phyloP scores from a whole-genome alignment of 2,329 filamentous ascomycete species.

The Penicillium palitans region DNA sequence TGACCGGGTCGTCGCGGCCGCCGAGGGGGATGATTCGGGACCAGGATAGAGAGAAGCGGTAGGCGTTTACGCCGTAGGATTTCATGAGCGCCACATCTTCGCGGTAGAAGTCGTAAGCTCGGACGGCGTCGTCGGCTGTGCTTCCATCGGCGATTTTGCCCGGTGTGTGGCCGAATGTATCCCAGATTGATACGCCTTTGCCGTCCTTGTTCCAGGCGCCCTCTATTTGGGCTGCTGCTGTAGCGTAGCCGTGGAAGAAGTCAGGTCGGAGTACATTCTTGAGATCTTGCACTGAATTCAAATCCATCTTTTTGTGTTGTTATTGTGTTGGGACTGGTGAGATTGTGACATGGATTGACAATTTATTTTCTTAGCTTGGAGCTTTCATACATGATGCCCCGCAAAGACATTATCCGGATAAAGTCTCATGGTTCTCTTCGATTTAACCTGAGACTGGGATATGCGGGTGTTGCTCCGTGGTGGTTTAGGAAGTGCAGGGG shows the following conservation, averaged over 20 bases:
- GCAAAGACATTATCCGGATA: not conserved
- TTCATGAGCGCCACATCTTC: conserved; percentile 75
- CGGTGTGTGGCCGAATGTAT: conserved; percentile 71
- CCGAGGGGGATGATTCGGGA: conserved; percentile 76
- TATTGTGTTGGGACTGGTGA: not conserved
- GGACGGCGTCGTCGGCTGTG: conserved; percentile 72
- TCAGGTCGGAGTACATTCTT: conserved; percentile 27
- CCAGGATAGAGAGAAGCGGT: conserved; percentile 77
- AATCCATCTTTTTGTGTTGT: conserved; percentile 21
- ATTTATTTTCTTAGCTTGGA: not conserved
- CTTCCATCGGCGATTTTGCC: conserved; percentile 76
- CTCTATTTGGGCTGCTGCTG: conserved; percentile 63
- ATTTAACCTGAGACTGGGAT: conserved; percentile 11
- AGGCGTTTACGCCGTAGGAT: conserved; percentile 67
- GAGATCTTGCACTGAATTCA: conserved; percentile 30
- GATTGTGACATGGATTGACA: not conserved
- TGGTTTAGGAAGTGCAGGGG: conserved; percentile 9
- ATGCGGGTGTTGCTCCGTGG: conserved; percentile 13
- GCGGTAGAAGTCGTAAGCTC: conserved; percentile 73
- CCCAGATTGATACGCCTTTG: conserved; percentile 77
- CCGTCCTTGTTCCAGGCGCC: conserved; percentile 71
- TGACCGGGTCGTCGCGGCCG: conserved; percentile 72
- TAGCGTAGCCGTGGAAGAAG: conserved; percentile 34
- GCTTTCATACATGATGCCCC: not conserved
- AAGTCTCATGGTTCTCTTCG: not conserved